Percentiles rank a stretch among this genome's conserved stretches.
Conservation (phyloP, 2,329 filamentous ascomycete species). For the Phaeophleospora eucalypticola region DNA sequence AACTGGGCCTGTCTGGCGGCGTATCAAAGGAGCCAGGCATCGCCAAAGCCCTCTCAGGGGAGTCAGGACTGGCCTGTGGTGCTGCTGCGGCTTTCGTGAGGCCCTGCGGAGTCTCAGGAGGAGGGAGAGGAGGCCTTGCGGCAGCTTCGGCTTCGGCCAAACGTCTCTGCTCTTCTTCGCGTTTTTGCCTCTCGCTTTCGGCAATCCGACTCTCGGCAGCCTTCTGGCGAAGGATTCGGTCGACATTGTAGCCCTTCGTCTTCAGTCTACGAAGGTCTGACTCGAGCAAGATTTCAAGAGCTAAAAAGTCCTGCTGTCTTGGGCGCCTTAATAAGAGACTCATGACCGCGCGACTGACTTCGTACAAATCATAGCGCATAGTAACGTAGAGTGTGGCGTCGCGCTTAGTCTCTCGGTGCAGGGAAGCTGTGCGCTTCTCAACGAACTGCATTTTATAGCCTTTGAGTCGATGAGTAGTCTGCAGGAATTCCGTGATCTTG, state of each 20-base stretch:
- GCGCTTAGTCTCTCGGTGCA: slow-evolving; percentile 50
- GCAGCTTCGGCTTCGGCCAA: slow-evolving; percentile 35
- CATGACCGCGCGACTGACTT: slow-evolving; percentile 84
- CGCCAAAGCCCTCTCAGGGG: slow-evolving; percentile 32
- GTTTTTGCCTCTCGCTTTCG: slow-evolving; percentile 71
- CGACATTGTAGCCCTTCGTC: slow-evolving; percentile 90
- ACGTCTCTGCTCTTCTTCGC: slow-evolving; percentile 55
- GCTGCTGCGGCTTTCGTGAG: slow-evolving; percentile 2
- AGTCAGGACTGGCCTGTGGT: slow-evolving; percentile 15
- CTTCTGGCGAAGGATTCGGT: slow-evolving; percentile 84
- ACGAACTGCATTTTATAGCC: slow-evolving; percentile 64
- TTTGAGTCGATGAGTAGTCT: slow-evolving; percentile 70
- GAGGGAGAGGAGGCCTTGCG: background rate
- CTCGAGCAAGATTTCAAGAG: slow-evolving; percentile 85
- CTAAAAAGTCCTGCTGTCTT: slow-evolving; percentile 82
- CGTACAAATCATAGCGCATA: slow-evolving; percentile 76
- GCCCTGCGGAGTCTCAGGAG: slow-evolving; percentile 12
- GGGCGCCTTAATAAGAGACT: slow-evolving; percentile 75
- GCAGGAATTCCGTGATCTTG: slow-evolving; percentile 71
- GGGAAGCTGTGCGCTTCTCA: slow-evolving; percentile 72
- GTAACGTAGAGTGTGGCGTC: slow-evolving; percentile 73
- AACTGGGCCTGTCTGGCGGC: slow-evolving; percentile 43
- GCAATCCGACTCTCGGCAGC: slow-evolving; percentile 83
- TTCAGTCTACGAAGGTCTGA: slow-evolving; percentile 77
- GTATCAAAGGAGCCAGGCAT: slow-evolving; percentile 77